Base-by-base conservation (phyloP, 306 rosid genomes). In the Castanea crenata region DNA sequence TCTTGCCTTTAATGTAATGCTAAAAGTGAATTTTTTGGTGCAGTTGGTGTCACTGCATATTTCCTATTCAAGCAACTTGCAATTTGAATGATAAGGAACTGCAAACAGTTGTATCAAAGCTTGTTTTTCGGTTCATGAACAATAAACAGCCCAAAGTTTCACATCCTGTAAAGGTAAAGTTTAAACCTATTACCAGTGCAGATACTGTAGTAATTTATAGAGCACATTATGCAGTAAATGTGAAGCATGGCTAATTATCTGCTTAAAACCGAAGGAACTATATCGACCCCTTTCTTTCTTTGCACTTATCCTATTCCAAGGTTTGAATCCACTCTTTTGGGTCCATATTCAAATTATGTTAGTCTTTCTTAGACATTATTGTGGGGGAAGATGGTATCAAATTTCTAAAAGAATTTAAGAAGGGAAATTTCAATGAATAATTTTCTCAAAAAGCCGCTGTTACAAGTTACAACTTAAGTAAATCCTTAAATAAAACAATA, bases 41-140 rank as follows among this genome's bases (percentile, higher is more conserved):
- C 90, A 92, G 97, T 74, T 94, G 98, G 98, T 94, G 98, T 77
- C 93, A 91, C 82, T 94, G 97, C 68, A 83, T 92, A 41, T 91
- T 94, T 55, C 99, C 99, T 29, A 90, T 94, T 74, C 93, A 94
- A 78, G 93, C 95, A 64, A 94, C 97, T 19, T 94, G 99, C 83
- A 55, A 64, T 80, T 87, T 92, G 89, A 86, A 91, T 55, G 97
- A 92, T 73, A 91, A 89, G 71, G 93, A 92, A 63, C 83, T 94
- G 52, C 88, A 76, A 3, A 83, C 74, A 61, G 89, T 84, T 68
- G 99, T 92, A 34, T 81, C 93, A 67, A 79, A 59, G 85, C 97
- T 91, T 77, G 97, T 91, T 83, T 86, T 83, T 63, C 87, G 87
- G 38, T 91, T 87, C 15, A 25, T 90, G 80, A 87, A 76, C n/a